Conservation (phyloP, 169 alveolate species). For the Plasmodium knowlesi region DNA sequence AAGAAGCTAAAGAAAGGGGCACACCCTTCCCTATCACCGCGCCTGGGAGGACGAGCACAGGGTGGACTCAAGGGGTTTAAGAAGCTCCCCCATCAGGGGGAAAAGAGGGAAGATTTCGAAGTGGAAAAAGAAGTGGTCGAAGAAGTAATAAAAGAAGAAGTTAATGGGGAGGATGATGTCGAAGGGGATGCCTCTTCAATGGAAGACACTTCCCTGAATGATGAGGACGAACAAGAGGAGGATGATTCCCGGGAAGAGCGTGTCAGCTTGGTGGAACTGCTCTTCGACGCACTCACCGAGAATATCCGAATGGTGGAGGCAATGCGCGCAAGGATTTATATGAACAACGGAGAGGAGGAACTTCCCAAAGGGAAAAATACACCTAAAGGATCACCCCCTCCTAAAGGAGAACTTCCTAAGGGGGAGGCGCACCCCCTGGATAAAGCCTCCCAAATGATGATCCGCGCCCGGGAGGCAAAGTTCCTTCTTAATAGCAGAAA, state of each 20-base stretch:
- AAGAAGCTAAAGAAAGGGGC: slow-evolving; percentile 51
- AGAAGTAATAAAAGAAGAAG: too few relatives aligned
- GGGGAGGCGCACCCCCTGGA: background rate
- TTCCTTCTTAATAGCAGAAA: background rate
- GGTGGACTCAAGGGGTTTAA: background rate
- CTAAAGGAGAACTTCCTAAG: background rate
- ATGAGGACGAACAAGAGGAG: background rate
- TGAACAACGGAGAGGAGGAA: background rate
- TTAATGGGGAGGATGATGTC: background rate
- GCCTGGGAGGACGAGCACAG: background rate
- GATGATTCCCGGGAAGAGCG: background rate
- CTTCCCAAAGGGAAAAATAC: background rate
- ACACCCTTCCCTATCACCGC: background rate
- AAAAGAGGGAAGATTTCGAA: background rate
- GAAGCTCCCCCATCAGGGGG: background rate
- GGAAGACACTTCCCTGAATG: background rate
- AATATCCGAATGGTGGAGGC: background rate
- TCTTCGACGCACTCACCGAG: background rate
- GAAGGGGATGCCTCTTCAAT: background rate
- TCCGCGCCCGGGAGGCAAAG: background rate
- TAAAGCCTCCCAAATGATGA: background rate
- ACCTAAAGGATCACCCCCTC: background rate
- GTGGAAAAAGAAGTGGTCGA: too few relatives aligned
- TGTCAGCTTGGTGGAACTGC: background rate
- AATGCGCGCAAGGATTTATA: background rate